Evolutionary conservation across 2,329 filamentous ascomycete species (phyloP), one percentile per base, ranked within the genome.

Genomic region (Cladosporium sp.): DNA sequence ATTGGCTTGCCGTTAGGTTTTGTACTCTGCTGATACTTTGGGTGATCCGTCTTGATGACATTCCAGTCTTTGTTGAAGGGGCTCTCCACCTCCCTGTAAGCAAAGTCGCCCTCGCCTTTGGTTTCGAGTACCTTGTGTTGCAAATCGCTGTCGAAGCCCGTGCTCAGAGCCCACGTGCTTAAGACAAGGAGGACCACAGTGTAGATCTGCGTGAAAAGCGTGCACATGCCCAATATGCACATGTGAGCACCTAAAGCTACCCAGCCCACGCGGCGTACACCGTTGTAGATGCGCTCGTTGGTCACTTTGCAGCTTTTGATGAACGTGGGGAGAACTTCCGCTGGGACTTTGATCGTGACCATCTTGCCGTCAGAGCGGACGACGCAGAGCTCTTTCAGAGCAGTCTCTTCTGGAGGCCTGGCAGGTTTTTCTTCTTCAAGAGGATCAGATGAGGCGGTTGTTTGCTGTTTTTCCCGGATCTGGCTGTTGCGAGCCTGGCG

Each of bases 151-250:
- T 6, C 13, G 9, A 27, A 47, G 34, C 38, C 32, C 4, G 43
- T 38, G 22, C 32, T 38, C 5, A 47, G 12, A n/a, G 32, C 32
- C 43, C 43, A 47, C 13, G 43, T 47, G 22, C 43, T 47, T 12
- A 47, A 15, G 6, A 47, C 43, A 2, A 47, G 22, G 5, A 47
- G 43, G 15, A 47, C 12, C 9, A 47, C 43, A 0, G 43, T 47
- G 22, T 47, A 47, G 32, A 47, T 47, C 19, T 47, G 43, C n/a
- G 43, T 39, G 34, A 47, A 38, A 1, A 47, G 43, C 9, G 43
- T 38, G 9, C 43, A 47, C 43, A 47, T 47, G 34, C 43, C 43
- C 8, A 47, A 15, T 15, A 47, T 47, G 17, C 32, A 39, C 43
- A 20, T 48, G 18, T 48, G 45, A 9, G 30, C 45, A 3, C 45